Percentiles rank a stretch among this genome's conserved stretches.
These are phyloP conservation scores for Coccomyxa sp. DNA, from an alignment of 139 green algal genomes.

Conservation along the genomic window DNA sequence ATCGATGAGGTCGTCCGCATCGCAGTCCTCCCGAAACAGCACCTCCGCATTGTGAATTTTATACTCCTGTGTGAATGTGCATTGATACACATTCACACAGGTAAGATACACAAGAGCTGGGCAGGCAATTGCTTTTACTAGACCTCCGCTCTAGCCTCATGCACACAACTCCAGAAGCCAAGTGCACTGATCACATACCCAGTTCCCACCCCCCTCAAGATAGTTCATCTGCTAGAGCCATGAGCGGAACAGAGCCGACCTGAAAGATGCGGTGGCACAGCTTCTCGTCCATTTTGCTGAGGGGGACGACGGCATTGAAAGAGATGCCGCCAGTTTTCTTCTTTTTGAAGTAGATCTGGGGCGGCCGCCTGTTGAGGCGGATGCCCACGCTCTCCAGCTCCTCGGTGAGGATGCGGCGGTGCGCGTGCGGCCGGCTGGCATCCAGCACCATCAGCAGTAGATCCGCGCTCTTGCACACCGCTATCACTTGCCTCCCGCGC, in stretches of 20 bases:
- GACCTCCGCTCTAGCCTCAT: background rate
- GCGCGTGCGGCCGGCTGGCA: conserved; percentile 87
- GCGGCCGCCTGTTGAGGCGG: conserved; percentile 83
- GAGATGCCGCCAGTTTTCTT: conserved; percentile 94
- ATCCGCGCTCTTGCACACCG: conserved; percentile 96
- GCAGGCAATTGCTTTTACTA: background rate
- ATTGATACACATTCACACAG: background rate
- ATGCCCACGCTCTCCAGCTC: conserved; percentile 96
- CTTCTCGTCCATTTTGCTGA: conserved; percentile 92
- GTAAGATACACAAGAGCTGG: background rate
- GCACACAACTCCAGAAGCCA: background rate
- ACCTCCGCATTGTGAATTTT: conserved; percentile 91
- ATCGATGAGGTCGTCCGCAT: conserved; percentile 95
- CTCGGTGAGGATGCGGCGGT: conserved; percentile 90
- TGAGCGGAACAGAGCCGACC: conserved; percentile 14
- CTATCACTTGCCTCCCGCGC: conserved; percentile 84
- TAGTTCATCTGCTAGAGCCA: too few relatives aligned
- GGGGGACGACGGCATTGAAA: conserved; percentile 78
- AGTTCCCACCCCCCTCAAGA: background rate
- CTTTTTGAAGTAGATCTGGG: conserved; percentile 91
- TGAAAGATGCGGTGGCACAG: conserved; percentile 85
- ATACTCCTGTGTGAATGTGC: conserved; percentile 71
- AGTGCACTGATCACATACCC: background rate
- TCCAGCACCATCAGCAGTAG: conserved; percentile 99
- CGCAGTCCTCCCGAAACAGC: conserved; percentile 87